Conservation (phyloP, 192 early-diverging fungal species). For the Entomortierella parvispora region DNA sequence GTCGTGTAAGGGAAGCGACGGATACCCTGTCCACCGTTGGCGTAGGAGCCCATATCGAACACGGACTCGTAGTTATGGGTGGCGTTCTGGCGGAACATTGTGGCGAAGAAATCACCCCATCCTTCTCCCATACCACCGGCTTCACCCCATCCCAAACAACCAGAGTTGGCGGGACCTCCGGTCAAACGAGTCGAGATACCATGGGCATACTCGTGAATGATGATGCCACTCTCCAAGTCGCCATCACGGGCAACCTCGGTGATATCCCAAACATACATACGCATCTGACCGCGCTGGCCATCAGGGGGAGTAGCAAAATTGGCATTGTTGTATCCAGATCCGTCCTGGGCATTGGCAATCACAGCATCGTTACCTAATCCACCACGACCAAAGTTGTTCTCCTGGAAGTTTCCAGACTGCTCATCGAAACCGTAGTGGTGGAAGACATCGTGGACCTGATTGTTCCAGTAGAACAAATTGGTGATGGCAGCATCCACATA, state of each 20-base stretch:
- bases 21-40: constrained; percentile 89
- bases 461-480: constrained; percentile 95
- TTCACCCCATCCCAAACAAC: constrained; percentile 90
- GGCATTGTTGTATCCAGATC: constrained; percentile 91
- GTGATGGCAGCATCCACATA: constrained; percentile 85
- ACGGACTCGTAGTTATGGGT: constrained; percentile 64
- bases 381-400: constrained; percentile 84
- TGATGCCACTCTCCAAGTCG: constrained; percentile 91
- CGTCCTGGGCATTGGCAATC: constrained; percentile 93
- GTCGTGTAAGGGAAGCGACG: constrained; percentile 89
- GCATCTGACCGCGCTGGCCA: constrained; percentile 90
- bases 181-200: constrained; percentile 93
- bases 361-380: constrained; percentile 86
- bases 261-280: constrained; percentile 94
- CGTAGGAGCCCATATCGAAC: constrained; percentile 85
- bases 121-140: constrained; percentile 95
- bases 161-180: constrained; percentile 90
- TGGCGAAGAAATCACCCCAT: constrained; percentile 94
- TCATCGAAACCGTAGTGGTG: constrained; percentile 93
- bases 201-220: constrained; percentile 95
- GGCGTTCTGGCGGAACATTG: constrained; percentile 74
- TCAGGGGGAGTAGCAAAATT: constrained; percentile 97
- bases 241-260: constrained; percentile 81
- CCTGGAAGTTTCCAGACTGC: constrained; percentile 93
- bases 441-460: constrained; percentile 89